Conservation (phyloP, 106 monocot species). For the Gastrodia elata region DNA sequence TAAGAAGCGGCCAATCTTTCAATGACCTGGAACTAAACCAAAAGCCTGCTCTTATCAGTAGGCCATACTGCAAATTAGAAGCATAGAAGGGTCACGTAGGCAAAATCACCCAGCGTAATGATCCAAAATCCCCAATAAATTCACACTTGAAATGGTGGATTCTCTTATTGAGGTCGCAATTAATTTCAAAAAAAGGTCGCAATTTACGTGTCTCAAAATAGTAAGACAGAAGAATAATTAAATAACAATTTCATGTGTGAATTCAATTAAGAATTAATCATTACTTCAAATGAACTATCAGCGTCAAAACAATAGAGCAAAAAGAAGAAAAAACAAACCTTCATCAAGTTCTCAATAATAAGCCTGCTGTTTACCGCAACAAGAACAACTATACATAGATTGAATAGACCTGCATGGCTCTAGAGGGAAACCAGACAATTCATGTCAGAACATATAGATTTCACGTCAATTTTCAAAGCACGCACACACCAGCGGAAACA, state of each 20-base stretch:
- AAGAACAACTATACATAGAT: constrained; percentile 72
- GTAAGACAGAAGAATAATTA: no score
- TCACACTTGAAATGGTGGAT: background rate
- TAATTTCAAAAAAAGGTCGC: no score
- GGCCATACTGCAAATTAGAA: constrained; percentile 56
- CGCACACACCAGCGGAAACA: background rate
- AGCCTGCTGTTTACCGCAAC: constrained; percentile 76
- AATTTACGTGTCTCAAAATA: no score
- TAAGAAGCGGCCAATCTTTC: constrained; percentile 72
- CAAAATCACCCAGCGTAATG: background rate
- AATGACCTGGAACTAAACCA: constrained; percentile 67
- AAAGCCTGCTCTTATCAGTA: constrained; percentile 59
- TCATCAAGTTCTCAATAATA: constrained; percentile 79
- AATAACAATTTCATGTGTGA: no score
- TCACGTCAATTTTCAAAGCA: background rate
- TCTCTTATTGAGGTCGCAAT: no score
- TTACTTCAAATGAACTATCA: no score
- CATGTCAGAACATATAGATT: background rate
- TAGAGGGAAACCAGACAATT: constrained; percentile 12
- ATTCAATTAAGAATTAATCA: background rate
- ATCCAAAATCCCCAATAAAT: background rate
- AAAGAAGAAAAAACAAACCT: constrained; percentile 33
- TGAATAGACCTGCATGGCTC: constrained; percentile 79
- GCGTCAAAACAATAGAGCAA: no score
- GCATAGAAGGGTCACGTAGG: constrained; percentile 7